Base-by-base conservation (phyloP, 2,329 filamentous ascomycete genomes). In the Pseudogymnoascus verrucosus region DNA sequence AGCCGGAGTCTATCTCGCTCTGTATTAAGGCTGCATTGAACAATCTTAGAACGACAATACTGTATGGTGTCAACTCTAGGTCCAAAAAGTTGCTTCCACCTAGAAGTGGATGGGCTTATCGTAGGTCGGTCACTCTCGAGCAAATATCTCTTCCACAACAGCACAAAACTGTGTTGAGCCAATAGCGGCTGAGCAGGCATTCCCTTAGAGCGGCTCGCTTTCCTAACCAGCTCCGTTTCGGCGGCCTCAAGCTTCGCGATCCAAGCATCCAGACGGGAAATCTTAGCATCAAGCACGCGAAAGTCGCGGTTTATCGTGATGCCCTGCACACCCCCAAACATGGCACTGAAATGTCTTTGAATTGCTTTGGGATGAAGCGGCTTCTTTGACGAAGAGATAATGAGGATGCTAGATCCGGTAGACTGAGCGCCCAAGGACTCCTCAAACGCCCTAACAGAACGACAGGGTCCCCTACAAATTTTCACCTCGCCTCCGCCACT, bases 21-120 rank as follows among this genome's bases (percentile, higher is more conserved):
- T 60, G 98, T 96, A 73, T 97, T 91, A 62, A 91, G 72, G 69
- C 97, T 98, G 36, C 96, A 78, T 21, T 89, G 85, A 14, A 93
- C 91, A 37, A 98, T 76, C 74, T 97, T 88, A 67, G 88, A 84
- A 3, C 93, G 88, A 69, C 90, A 93, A 78, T 92, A 88, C 71
- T 95, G 90, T 68, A 98, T 96, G 0, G 88, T 91, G 73, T 98
- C 93, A 1, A 96, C 92, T 75, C 96, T 96, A 73, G 89, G 87
- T 62, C 90, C 91, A 61, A 96, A 74, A 2, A 91, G 84, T 2
- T 88, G 89, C 74, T 96, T 86, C 89, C 89, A 96, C 12, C 77
- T 76, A 68, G 84, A 82, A 1, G 84, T 75, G 0, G 90, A 86
- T 6, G 96, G 77, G 40, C 87, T 85, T 78, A 93, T 92, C 0